Base-by-base conservation (phyloP, 176 grass and related monocot species). In the Oryza glaberrima region DNA sequence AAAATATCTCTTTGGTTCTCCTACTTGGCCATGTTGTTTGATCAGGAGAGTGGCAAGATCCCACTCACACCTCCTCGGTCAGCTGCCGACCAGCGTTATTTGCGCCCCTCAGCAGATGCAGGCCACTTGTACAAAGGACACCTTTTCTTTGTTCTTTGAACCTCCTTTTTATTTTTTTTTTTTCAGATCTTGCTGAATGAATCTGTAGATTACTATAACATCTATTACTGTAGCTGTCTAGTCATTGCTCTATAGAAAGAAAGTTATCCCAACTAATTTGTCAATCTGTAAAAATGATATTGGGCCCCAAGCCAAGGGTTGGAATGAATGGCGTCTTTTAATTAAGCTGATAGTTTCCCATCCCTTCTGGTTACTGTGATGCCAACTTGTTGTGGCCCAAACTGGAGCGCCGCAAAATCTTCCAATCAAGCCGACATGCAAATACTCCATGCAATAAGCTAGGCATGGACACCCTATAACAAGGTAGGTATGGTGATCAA, bases 61-160 rank as follows among this genome's bases (percentile, higher is more conserved):
- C 58, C 58, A 63, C 58, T 63, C 58, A 60, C 52, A 10, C 56
- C 19, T 56, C 58, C 56, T 56, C 58, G 9, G 58, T 23, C 58
- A 58, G 58, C 58, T 63, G 19, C n/a, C 58, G 58, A 63, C 58
- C 58, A 63, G n/a, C 58, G 58, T 63, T 63, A 63, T 58, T 58
- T 58, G 54, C 54, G 54, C 17, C 54, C 17, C 54, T 58, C 1
- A 58, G 54, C 54, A 58, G 54, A 58, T 58, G 54, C 54, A 58
- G 54, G 54, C 54, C 54, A 58, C 54, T 58, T 58, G 54, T 63
- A 63, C 20, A 63, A 63, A 63, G n/a, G 58, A 63, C 58, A 8
- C 58, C 58, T 63, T 63, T 63, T 63, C 19, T 63, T 63, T n/a
- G 58, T 63, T 63, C 58, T 63, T 63, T 63, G 58, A 23, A 63